Conservation (phyloP, 306 rosid genomes). For the Citrullus mucosospermus region DNA sequence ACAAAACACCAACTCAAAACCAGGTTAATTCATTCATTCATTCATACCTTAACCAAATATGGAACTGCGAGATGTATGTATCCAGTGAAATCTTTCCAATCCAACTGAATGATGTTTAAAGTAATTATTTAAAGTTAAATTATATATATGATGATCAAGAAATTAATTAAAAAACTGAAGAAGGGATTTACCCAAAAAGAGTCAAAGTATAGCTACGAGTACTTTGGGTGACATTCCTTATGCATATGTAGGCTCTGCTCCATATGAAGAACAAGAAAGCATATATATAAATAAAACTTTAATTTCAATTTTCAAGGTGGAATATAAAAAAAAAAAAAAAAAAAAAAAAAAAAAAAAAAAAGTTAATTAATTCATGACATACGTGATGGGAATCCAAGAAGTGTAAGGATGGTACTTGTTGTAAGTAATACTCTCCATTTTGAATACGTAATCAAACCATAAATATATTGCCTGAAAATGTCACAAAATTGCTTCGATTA, state of each 20-base stretch:
- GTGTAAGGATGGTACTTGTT: constrained; percentile 94
- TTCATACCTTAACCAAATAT: constrained; percentile 61
- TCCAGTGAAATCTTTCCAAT: constrained; percentile 93
- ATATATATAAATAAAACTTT: constrained; percentile 1
- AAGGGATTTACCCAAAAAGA: constrained; percentile 62
- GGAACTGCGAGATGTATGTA: constrained; percentile 40
- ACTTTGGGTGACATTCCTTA: constrained; percentile 78
- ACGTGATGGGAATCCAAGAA: constrained; percentile 99
- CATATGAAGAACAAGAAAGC: constrained; percentile 4
- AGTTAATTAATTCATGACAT: constrained; percentile 7
- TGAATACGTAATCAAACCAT: constrained; percentile 76
- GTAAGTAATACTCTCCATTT: constrained; percentile 74
- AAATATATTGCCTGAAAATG: constrained; percentile 57
- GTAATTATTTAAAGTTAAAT: neutral
- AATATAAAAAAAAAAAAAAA: neutral
- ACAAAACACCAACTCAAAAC: no score
- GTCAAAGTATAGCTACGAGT: constrained; percentile 61
- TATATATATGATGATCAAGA: neutral
- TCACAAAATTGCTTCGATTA: constrained; percentile 8
- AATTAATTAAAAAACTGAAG: no score
- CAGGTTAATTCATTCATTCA: constrained; percentile 14
- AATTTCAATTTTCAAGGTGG: no score
- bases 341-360: constrained; percentile 4
- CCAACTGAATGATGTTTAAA: constrained; percentile 38
- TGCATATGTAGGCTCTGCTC: constrained; percentile 64